Percentiles rank a stretch among this genome's conserved stretches.
Evolutionary conservation across 495 filamentous ascomycete genomes (phyloP).

Genomic region (Neurospora sp.): DNA sequence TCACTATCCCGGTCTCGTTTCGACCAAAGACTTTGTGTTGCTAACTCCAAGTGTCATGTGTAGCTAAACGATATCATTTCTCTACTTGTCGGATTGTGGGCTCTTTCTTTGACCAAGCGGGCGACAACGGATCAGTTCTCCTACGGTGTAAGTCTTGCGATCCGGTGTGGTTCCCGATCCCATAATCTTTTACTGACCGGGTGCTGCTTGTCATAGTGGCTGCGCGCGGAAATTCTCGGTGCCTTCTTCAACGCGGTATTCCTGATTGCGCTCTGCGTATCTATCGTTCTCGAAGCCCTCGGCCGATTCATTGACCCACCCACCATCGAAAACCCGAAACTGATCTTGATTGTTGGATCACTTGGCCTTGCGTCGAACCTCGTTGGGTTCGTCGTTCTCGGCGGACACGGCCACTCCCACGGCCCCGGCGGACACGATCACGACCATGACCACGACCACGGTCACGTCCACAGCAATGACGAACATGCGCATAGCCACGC

Average conservation of each 20-base stretch:
- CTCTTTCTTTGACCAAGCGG: slow-evolving; percentile 75
- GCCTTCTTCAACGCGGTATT: slow-evolving; percentile 95
- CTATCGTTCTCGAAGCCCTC: slow-evolving; percentile 90
- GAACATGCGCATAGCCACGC: slow-evolving; percentile 57
- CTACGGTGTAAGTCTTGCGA: slow-evolving; percentile 61
- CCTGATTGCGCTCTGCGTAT: slow-evolving; percentile 85
- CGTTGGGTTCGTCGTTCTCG: slow-evolving; percentile 77
- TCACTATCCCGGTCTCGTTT: not conserved
- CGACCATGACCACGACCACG: slow-evolving; percentile 46
- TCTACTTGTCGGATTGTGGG: slow-evolving; percentile 85
- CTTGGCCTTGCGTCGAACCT: slow-evolving; percentile 83
- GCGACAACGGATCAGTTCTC: slow-evolving; percentile 80
- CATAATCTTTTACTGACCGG: not conserved
- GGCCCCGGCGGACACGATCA: slow-evolving; percentile 44
- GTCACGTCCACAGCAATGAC: slow-evolving; percentile 56
- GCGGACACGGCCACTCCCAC: slow-evolving; percentile 87
- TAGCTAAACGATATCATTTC: slow-evolving; percentile 95
- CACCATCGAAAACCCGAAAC: slow-evolving; percentile 66
- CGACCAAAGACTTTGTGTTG: no score
- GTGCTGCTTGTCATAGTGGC: slow-evolving; percentile 41
- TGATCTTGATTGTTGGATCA: slow-evolving; percentile 82
- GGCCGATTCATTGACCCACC: slow-evolving; percentile 83
- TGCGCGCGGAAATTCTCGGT: slow-evolving; percentile 95
- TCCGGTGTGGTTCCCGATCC: not conserved
- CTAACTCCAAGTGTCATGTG: not conserved